Base-by-base conservation (phyloP, 2,329 filamentous ascomycete genomes). In the Diaporthe citriasiana region DNA sequence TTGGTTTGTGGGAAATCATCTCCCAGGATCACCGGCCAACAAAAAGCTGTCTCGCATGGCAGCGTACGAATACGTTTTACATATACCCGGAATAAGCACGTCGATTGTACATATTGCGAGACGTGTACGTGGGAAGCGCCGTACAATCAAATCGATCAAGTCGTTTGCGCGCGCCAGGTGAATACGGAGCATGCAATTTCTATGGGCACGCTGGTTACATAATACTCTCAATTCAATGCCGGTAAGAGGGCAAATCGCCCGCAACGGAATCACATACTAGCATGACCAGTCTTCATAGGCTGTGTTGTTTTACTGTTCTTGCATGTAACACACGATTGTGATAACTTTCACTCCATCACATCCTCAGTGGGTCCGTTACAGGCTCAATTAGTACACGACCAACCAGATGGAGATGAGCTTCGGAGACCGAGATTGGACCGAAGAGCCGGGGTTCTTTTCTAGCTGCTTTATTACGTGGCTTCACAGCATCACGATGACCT, bases 31-130 rank as follows among this genome's bases (percentile, higher is more conserved):
- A 15, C 12, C 33, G 33, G 30, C 63, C n/a, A 68, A 53, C 30
- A 40, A 35, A 9, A 68, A 35, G 22, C 45, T 68, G 63, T 53
- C 33, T 27, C 15, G 22, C 33, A 25, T 22, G 50, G 22, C 45
- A 40, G 63, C 47, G 40, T 53, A 40, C 30, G 38, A 9, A 53
- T 4, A 38, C 30, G 22, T 40, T 27, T 22, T 38, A 53, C 22
- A 68, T 53, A 68, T 68, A 68, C 33, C 63, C 63, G 33, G 33
- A 25, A 68, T n/a, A 27, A 13, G 19, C 63, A 40, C 63, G 63
- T 10, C 63, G 17, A 53, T 30, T 51, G 63, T 35, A 68, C 47
- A 53, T 51, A 40, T 27, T 35, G 12, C 63, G 17, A 51, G 47
- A 51, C 19, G 47, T 53, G 63, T 53, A 38, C 30, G 47, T 53